Base-by-base conservation (phyloP, 345 rosid genomes). In the Gossypium ekmanianum region DNA sequence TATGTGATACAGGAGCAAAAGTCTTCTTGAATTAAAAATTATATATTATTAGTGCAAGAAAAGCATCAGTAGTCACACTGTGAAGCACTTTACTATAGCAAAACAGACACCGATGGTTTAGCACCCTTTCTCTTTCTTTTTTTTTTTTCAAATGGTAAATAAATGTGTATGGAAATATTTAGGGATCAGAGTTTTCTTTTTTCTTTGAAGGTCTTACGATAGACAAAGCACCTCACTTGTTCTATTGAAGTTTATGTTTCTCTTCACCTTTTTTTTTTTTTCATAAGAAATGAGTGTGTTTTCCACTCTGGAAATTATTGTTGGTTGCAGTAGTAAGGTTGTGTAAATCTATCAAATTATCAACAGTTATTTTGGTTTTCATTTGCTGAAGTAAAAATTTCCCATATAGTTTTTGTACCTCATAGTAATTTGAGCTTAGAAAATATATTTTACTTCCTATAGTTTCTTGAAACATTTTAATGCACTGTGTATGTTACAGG, bases 401-500 rank as follows among this genome's bases (percentile, higher is more conserved):
- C 74, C 54, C 26, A 4, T 71, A 34, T 27, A 34, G 13, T 27
- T 52, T 51, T 27, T 12, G 14, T 69, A 34, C 14, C 2, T 26
- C 45, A 26, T 50, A 27, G 61, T 74, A 43, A 61, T 73, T 73
- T 64, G 57, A 48, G 18, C 54, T 39, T 58, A 24, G 20, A 11
- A 22, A 57, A 13, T 26, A 43, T 50, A 57, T 29, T 73, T 68
- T 63, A 29, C 71, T 61, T 71, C 75, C 62, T 56, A 22, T 72
- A n/a, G 34, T 51, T 77, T 67, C 65, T 70, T 63, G 62, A 51
- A 63, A 76, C 41, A 76, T 50, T 83, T 74, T 45, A 56, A 77
- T 70, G 64, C 71, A 51, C 59, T 80, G 75, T 74, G 71, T 74
- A 41, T 54, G 72, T 62, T 82, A 70, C 73, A 95, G 99, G 99